Percentiles rank a stretch among this genome's conserved stretches.
phyloP scores from a whole-genome alignment of 257 asterid species.

The Fraxinus americana region DNA sequence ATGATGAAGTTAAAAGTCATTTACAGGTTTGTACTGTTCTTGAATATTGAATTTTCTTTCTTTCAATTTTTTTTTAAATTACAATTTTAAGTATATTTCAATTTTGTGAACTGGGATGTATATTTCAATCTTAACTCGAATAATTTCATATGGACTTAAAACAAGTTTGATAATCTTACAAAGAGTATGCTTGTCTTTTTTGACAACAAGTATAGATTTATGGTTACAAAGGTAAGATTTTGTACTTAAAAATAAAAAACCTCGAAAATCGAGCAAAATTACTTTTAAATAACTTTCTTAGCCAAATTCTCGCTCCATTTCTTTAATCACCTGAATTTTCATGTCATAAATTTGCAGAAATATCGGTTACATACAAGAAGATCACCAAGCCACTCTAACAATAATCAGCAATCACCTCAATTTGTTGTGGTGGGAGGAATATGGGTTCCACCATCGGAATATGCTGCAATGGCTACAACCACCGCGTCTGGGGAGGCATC shows the following conservation, averaged over 20 bases:
- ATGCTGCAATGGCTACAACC: constrained; percentile 33
- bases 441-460: constrained; percentile 55
- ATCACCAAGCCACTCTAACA: constrained; percentile 42
- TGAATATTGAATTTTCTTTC: too few relatives aligned
- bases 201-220: too few relatives aligned
- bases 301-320: too few relatives aligned
- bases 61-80: neutral
- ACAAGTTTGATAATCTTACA: too few relatives aligned
- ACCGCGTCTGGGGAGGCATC: constrained; percentile 49
- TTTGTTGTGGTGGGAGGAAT: constrained; percentile 78
- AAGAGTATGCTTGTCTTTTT: too few relatives aligned
- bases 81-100: constrained; percentile 16
- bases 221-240: too few relatives aligned
- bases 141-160: too few relatives aligned
- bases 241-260: too few relatives aligned
- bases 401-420: constrained; percentile 45
- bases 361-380: constrained; percentile 70
- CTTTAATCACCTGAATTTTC: neutral
- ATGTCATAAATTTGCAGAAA: constrained; percentile 42
- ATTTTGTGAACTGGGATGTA: neutral
- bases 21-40: constrained; percentile 57
- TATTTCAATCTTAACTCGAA: neutral
- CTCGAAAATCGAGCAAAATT: too few relatives aligned
- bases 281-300: too few relatives aligned
- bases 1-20: constrained; percentile 88